phyloP scores from a whole-genome alignment of 768 basidiomycete genomes.

The Hygrophoropsis aurantiaca region DNA sequence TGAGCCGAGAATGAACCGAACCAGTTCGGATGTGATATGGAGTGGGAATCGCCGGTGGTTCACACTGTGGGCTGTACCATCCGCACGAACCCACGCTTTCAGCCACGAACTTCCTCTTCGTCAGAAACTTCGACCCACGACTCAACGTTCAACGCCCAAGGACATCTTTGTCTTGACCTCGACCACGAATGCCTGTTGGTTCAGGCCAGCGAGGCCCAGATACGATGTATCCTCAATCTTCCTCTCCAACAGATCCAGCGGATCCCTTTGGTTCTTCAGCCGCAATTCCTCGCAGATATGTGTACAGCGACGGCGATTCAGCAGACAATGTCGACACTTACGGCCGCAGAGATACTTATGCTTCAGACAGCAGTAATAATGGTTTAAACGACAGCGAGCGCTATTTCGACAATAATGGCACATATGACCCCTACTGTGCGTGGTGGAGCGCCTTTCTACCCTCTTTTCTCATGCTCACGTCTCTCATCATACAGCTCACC shows the following conservation, averaged over 20 bases:
- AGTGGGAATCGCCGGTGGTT: conserved; percentile 27
- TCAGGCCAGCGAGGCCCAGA: conserved; percentile 12
- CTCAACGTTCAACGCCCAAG: conserved; percentile 14
- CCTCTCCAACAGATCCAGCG: conserved; percentile 59
- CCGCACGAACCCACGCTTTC: conserved; percentile 1
- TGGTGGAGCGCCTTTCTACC: conserved; percentile 3
- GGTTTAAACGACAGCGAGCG: conserved; percentile 42
- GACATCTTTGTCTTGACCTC: conserved; percentile 5
- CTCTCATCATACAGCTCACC: conserved; percentile 49
- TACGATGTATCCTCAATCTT: conserved; percentile 51
- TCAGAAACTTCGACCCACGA: conserved; percentile 8
- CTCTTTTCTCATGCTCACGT: conserved; percentile 1
- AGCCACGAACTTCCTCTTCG: background rate
- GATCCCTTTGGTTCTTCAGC: conserved; percentile 61
- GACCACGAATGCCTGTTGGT: conserved; percentile 6
- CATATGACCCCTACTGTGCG: conserved; percentile 67
- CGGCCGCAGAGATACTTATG: conserved; percentile 64
- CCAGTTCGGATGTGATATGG: conserved; percentile 20
- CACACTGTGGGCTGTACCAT: conserved; percentile 4
- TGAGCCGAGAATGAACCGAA: conserved; percentile 3
- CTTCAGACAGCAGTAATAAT: conserved; percentile 68
- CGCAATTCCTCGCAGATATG: conserved; percentile 38
- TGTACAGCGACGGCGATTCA: conserved; percentile 76
- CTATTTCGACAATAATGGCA: conserved; percentile 64
- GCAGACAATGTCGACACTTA: conserved; percentile 65